Base-by-base conservation (phyloP, 441 rosid species). In the Adansonia gregorii region DNA sequence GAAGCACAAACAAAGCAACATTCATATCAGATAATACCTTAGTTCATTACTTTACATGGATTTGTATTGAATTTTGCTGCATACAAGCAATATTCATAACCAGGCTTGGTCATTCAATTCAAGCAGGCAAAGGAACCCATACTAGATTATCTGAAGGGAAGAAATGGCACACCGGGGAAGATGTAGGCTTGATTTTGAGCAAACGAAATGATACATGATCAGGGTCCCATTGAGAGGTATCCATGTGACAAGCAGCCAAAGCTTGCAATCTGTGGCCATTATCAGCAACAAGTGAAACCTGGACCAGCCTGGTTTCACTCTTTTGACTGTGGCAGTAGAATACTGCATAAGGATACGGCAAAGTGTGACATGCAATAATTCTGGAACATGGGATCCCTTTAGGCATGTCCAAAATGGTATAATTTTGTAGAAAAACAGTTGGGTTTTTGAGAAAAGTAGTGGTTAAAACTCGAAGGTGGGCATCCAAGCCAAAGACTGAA, bases 271-370 rank as follows among this genome's bases (percentile, higher is more conserved):
- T 77, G 0, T 82, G 91, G 7, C 91, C 92, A 78, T 85, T 77
- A 2, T 87, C 95, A 2, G 87, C 83, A 6, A 81, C 85, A 20
- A 92, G 24, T 2, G 76, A 73, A 67, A 91, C 67, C 85, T 86
- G 78, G 74, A 87, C 89, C 41, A 90, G 55, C 82, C 76, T 87
- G 46, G 72, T 87, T 45, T 82, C 88, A 39, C 83, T 80, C 67
- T 80, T 82, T 27, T 87, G 91, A 27, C 87, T 78, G 74, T 95
- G 97, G 81, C 98, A 92, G 45, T 85, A 92, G 84, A 86, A 95
- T 43, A 93, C 93, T 17, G 83, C 91, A 51, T 87, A 89, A 14
- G 97, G 98, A 76, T 88, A 93, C 2, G 95, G 93, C 98, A 93
- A 79, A 27, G 85, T 79, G 49, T 95, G 98, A 48, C 98, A 92